A percentile compares a stretch with the other conserved stretches of the same genome.
Conservation (phyloP, 176 grass and related monocot genomes). For the Eleusine coracana region DNA sequence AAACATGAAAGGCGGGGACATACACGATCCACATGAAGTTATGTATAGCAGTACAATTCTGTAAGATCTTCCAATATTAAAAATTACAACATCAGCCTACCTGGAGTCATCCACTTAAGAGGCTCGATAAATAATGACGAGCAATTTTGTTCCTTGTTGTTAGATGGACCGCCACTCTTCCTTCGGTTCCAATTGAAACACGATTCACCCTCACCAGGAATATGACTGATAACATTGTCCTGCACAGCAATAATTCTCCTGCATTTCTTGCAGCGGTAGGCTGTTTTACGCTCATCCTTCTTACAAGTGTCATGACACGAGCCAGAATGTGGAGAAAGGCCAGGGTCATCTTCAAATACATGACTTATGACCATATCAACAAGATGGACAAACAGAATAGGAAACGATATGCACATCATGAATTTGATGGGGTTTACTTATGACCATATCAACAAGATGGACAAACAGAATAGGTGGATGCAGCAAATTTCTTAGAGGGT, state of each 20-base stretch:
- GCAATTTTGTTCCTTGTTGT: slow-evolving; percentile 67
- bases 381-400: too few species aligned
- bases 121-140: slow-evolving; percentile 90
- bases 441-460: too few species aligned
- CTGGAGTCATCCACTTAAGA: slow-evolving; percentile 97
- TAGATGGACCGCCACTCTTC: slow-evolving; percentile 42
- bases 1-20: neutral
- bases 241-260: slow-evolving; percentile 72
- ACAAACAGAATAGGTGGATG: too few species aligned
- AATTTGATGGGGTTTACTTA: too few species aligned
- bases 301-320: neutral
- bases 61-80: neutral
- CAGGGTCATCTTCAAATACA: slow-evolving; percentile 83
- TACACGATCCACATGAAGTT: neutral
- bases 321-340: slow-evolving; percentile 47
- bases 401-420: too few species aligned
- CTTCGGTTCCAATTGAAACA: slow-evolving; percentile 77
- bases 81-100: slow-evolving; percentile 28
- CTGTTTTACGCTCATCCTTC: slow-evolving; percentile 31
- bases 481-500: too few species aligned
- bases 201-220: slow-evolving; percentile 66
- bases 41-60: neutral
- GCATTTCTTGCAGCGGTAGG: slow-evolving; percentile 91
- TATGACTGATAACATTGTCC: slow-evolving; percentile 78
- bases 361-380: too few species aligned